Conservation (phyloP, 176 grass and related monocot genomes). For the Phragmites australis region DNA sequence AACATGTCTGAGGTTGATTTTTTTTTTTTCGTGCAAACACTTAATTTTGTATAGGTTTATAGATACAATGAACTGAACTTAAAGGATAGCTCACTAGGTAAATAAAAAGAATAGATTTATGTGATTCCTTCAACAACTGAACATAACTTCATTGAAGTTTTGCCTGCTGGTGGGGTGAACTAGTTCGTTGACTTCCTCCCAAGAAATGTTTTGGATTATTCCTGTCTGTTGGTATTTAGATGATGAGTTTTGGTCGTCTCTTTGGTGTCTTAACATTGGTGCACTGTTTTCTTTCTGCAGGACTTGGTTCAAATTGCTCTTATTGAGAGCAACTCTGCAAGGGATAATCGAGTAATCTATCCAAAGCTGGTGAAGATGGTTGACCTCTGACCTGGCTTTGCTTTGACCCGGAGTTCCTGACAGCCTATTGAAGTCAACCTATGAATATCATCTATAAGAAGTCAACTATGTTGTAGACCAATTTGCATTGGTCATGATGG, state of each 20-base stretch:
- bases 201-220: background rate
- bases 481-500: background rate
- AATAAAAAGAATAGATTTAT: background rate
- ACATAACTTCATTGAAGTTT: too few relatives aligned
- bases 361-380: constrained; percentile 72
- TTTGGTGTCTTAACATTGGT: background rate
- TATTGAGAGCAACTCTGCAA: constrained; percentile 85
- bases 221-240: background rate
- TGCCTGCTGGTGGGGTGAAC: too few relatives aligned
- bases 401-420: background rate
- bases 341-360: constrained; percentile 91
- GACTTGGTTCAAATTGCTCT: constrained; percentile 94
- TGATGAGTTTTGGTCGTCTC: background rate
- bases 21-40: too few relatives aligned
- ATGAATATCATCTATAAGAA: background rate
- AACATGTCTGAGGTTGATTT: background rate
- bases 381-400: constrained; percentile 39
- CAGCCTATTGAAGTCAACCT: background rate
- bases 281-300: constrained; percentile 39
- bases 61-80: background rate
- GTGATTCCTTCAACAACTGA: background rate
- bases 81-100: background rate
- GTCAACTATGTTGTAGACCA: background rate
- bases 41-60: too few relatives aligned
- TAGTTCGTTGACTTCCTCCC: background rate